Evolutionary conservation across 495 filamentous ascomycete species (phyloP).

Genomic region (Clohesyomyces aquaticus): DNA sequence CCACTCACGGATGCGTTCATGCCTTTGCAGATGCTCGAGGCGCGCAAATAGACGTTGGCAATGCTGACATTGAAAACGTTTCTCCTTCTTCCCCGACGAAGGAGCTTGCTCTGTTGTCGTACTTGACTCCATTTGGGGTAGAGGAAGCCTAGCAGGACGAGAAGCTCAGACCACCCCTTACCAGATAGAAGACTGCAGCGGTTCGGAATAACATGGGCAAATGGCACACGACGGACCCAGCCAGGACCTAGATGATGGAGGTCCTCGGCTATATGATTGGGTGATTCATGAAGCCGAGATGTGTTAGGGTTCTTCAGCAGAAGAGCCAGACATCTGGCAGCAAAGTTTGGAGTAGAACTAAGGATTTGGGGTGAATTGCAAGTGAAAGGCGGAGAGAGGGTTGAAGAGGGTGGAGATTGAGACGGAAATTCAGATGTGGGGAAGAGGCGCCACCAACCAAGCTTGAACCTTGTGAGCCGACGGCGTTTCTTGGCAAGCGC

Average conservation of each 20-base stretch:
- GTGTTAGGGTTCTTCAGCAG: too few relatives aligned
- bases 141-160: background rate
- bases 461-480: too few relatives aligned
- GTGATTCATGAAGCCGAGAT: too few relatives aligned
- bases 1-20: conserved; percentile 56
- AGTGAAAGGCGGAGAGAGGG: conserved; percentile 13
- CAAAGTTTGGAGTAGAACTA: conserved; percentile 15
- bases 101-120: conserved; percentile 7
- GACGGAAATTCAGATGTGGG: background rate
- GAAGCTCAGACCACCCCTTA: conserved; percentile 14
- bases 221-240: background rate
- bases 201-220: conserved; percentile 1
- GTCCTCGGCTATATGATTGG: too few relatives aligned
- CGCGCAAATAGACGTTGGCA: conserved; percentile 56
- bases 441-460: conserved; percentile 34
- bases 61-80: conserved; percentile 35
- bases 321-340: too few relatives aligned
- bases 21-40: conserved; percentile 63
- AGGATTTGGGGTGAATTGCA: conserved; percentile 10
- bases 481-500: conserved; percentile 28
- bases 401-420: conserved; percentile 21
- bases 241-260: conserved; percentile 3
- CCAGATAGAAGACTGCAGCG: background rate
- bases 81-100: conserved; percentile 34
- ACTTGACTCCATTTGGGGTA: conserved; percentile 23